Percentiles rank a stretch among this genome's conserved stretches.
These are phyloP conservation scores for Podaxis mareebaensis DNA, from an alignment of 768 basidiomycete species.

Conservation along the genomic window DNA sequence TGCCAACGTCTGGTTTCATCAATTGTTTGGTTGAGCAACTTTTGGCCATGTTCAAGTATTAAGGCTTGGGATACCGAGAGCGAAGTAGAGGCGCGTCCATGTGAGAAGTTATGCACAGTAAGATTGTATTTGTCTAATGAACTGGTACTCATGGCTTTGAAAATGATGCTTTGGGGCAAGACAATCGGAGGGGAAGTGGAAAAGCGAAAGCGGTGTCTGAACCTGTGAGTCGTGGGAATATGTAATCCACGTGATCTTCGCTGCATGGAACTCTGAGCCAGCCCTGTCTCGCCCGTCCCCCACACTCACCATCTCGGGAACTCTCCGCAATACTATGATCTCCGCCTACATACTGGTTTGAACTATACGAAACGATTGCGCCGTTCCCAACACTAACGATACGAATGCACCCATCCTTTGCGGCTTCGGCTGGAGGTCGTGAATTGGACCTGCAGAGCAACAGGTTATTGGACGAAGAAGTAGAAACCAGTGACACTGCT, in stretches of 20 bases:
- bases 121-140: neutral
- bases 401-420: slow-evolving; percentile 1
- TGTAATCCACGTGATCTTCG: neutral
- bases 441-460: slow-evolving; percentile 8
- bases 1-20: neutral
- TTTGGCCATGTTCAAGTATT: neutral
- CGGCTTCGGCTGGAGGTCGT: slow-evolving; percentile 1
- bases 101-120: slow-evolving; percentile 8
- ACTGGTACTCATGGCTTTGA: neutral
- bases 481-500: slow-evolving; percentile 6
- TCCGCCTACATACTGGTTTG: neutral
- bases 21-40: neutral
- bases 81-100: neutral
- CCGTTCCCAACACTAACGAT: neutral
- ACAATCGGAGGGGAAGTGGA: neutral
- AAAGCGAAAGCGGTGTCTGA: neutral
- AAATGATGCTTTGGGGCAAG: neutral
- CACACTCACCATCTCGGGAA: neutral
- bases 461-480: slow-evolving; percentile 1
- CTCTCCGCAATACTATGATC: neutral
- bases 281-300: neutral
- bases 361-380: neutral
- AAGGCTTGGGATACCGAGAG: neutral
- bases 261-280: neutral
- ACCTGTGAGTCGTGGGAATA: neutral